phyloP scores from a whole-genome alignment of 306 rosid genomes.

The Quercus dentata region DNA sequence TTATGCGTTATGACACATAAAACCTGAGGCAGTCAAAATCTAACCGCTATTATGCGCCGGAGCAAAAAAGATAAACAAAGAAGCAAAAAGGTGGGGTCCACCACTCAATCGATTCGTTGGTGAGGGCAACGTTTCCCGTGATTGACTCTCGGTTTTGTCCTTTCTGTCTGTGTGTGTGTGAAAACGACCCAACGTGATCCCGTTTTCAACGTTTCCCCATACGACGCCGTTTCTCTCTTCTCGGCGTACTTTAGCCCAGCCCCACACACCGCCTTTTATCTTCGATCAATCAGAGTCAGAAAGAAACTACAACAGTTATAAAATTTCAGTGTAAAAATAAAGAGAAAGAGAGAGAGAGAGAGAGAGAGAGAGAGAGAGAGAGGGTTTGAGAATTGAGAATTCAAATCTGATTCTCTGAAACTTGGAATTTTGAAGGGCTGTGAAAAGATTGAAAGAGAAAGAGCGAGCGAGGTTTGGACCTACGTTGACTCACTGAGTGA shows the following conservation, averaged over 20 bases:
- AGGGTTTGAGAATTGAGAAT: neutral
- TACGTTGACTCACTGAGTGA: conserved; percentile 8
- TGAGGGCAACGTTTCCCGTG: too few relatives aligned
- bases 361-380: too few relatives aligned
- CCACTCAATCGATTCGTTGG: too few relatives aligned
- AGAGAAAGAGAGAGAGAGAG: too few relatives aligned
- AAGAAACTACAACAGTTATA: neutral
- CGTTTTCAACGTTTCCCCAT: neutral
- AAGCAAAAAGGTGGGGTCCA: too few relatives aligned
- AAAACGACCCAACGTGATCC: too few relatives aligned
- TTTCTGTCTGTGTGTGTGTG: too few relatives aligned
- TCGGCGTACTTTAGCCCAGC: conserved; percentile 40
- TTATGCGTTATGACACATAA: too few relatives aligned
- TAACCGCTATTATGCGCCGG: too few relatives aligned
- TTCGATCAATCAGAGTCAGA: neutral
- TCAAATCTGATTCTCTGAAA: conserved; percentile 15
- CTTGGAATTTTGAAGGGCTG: neutral
- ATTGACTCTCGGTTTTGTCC: too few relatives aligned
- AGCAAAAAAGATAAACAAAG: too few relatives aligned
- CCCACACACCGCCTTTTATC: neutral
- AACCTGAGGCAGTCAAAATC: too few relatives aligned
- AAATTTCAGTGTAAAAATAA: neutral
- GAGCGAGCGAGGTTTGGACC: conserved; percentile 10
- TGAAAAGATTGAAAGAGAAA: neutral
- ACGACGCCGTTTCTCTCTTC: conserved; percentile 36